Evolutionary conservation across 352 stramenopile genomes (phyloP), one percentile per base, ranked within the genome.

Genomic region (Pythium volutum): DNA sequence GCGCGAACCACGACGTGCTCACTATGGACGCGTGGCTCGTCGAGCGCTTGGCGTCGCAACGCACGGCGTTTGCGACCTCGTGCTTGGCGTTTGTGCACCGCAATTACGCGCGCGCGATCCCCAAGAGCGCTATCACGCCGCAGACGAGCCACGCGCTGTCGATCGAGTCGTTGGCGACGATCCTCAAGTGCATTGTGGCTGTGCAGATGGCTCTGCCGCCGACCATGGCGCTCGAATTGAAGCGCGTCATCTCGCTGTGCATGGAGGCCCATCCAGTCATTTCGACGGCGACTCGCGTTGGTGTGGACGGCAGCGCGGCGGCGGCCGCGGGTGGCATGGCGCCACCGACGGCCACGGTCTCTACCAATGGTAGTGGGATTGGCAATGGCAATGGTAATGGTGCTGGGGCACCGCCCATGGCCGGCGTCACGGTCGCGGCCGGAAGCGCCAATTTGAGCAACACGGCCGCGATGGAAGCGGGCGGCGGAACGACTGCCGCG

Each of bases 251-350:
- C 43, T 74, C 81, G 34, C 64, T 94, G 25, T 90, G 83, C 46
- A 92, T 91, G 77, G 85, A 95, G 51, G 76, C 84, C 1, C 82
- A 93, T 48, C 81, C 86, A 6, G 70, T 93, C n/a, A 89, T 93
- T 49, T 89, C 80, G 12, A 72, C 82, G 15, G 80, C 81, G 6
- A 91, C 84, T 8, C 79, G 77, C 33, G 65, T 65, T 1, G 56
- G 74, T 11, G 69, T 76, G 29, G 81, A 91, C 31, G 31, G 68
- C 22, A 41, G 39, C 31, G 59, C 46, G 20, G 66, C 38, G 16
- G 51, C 58, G 20, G 36, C 36, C 36, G 36, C 11, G 16, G 14
- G 36, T 43, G 36, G 36, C 31, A 36, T 11, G 8, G 31, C 31
- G 31, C 31, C n/a, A n/a, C n/a, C n/a, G n/a, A n/a, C n/a, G n/a